Conservation (phyloP, 805 yeast species). For the Jamesozyma gamospora region DNA sequence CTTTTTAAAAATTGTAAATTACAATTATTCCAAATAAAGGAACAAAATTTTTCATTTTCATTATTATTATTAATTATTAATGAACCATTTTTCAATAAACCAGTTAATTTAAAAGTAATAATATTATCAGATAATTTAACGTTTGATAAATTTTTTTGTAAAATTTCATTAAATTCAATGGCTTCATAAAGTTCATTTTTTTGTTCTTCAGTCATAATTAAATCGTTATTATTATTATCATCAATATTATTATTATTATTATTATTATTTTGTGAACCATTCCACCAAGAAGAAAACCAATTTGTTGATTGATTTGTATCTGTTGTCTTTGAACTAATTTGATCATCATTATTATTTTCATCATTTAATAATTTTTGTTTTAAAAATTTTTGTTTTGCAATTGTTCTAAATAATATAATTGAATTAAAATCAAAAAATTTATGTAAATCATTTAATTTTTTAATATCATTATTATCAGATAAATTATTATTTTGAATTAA, state of each 20-base stretch:
- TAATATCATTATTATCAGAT: slow-evolving; percentile 30
- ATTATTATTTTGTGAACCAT: slow-evolving; percentile 26
- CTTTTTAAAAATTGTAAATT: slow-evolving; percentile 63
- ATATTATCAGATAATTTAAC: slow-evolving; percentile 66
- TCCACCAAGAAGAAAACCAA: slow-evolving; percentile 70
- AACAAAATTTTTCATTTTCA: slow-evolving; percentile 46
- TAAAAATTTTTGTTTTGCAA: slow-evolving; percentile 59
- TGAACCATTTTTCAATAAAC: slow-evolving; percentile 69
- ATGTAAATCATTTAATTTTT: slow-evolving; percentile 45
- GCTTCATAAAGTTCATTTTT: slow-evolving; percentile 84
- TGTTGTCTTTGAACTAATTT: slow-evolving; percentile 6
- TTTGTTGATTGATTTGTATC: slow-evolving; percentile 30
- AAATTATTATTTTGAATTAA: slow-evolving; percentile 31
- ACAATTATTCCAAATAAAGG: slow-evolving; percentile 75
- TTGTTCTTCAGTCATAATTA: slow-evolving; percentile 73
- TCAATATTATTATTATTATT: slow-evolving; percentile 24
- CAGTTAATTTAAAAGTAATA: slow-evolving; percentile 53
- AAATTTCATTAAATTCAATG: slow-evolving; percentile 75
- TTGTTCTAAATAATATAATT: slow-evolving; percentile 71
- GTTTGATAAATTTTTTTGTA: slow-evolving; percentile 27
- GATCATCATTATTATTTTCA: slow-evolving; percentile 7
- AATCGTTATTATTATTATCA: slow-evolving; percentile 22
- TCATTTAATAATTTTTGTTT: slow-evolving; percentile 37
- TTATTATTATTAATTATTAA: slow-evolving; percentile 41
- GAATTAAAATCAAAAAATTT: slow-evolving; percentile 59